Percentiles rank a stretch among this genome's conserved stretches.
phyloP scores from a whole-genome alignment of 2,329 filamentous ascomycete genomes.

The Emergomyces pasteurianus region DNA sequence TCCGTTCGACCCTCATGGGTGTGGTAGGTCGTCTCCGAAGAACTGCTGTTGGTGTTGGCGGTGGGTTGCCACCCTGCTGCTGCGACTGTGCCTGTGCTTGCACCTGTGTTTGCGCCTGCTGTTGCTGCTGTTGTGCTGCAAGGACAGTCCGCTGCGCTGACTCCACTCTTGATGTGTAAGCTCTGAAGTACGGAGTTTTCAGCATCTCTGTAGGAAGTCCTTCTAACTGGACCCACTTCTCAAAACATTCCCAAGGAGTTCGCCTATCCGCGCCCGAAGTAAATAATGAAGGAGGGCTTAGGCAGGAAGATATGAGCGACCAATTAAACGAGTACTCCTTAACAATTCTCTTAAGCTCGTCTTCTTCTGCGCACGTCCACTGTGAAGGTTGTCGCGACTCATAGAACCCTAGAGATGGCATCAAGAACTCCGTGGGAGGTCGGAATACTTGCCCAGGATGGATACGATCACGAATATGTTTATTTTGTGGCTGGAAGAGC shows the following conservation, averaged over 20 bases:
- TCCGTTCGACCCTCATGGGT: conserved; percentile 73
- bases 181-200: conserved; percentile 90
- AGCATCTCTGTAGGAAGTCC: conserved; percentile 85
- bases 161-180: conserved; percentile 52
- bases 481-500: conserved; percentile 80
- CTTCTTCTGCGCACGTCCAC: conserved; percentile 83
- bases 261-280: conserved; percentile 78
- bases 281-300: conserved; percentile 62
- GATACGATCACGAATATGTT: conserved; percentile 75
- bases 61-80: conserved; percentile 18
- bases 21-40: conserved; percentile 58
- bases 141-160: conserved; percentile 49
- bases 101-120: conserved; percentile 41
- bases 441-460: conserved; percentile 88
- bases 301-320: conserved; percentile 78
- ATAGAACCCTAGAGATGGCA: conserved; percentile 85
- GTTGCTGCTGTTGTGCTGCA: conserved; percentile 43
- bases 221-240: conserved; percentile 87
- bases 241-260: conserved; percentile 97
- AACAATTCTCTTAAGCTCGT: conserved; percentile 72
- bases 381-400: conserved; percentile 78
- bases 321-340: conserved; percentile 96
- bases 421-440: conserved; percentile 78
- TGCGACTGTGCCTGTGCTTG: conserved; percentile 34
- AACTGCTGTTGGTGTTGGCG: conserved; percentile 42